Percentiles rank a stretch among this genome's conserved stretches.
Evolutionary conservation across 1,284 basidiomycete species (phyloP).

Genomic region (Moniliophthora roreri): DNA sequence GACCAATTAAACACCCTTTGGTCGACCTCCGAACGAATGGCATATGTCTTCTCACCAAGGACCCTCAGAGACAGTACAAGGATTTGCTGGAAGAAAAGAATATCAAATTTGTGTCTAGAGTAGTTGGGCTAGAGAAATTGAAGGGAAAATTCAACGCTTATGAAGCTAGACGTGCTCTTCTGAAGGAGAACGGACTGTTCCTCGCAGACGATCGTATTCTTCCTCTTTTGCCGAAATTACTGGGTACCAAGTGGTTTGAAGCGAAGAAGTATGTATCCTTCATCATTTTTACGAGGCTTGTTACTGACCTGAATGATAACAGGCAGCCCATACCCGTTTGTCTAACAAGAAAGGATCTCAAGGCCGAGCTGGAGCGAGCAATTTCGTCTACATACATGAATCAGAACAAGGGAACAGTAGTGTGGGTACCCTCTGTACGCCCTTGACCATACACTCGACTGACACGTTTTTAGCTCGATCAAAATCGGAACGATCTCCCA

Average conservation of each 20-base stretch:
- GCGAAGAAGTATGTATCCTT: conserved; percentile 82
- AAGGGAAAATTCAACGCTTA: conserved; percentile 93
- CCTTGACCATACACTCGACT: conserved; percentile 1
- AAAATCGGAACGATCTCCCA: conserved; percentile 84
- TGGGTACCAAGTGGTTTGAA: conserved; percentile 91
- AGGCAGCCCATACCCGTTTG: conserved; percentile 95
- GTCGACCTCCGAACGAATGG: conserved; percentile 78
- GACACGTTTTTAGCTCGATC: conserved; percentile 58
- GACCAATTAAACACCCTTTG: conserved; percentile 79
- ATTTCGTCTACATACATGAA: conserved; percentile 93
- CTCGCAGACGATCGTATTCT: conserved; percentile 91
- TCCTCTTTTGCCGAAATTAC: conserved; percentile 81
- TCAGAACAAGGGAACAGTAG: conserved; percentile 89
- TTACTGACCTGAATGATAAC: background rate
- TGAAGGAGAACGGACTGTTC: conserved; percentile 91
- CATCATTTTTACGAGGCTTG: background rate
- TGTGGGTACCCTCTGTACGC: conserved; percentile 51
- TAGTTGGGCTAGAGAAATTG: conserved; percentile 89
- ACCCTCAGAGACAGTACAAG: conserved; percentile 96
- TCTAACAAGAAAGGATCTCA: conserved; percentile 83
- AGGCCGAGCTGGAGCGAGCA: conserved; percentile 87
- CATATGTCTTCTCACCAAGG: conserved; percentile 92
- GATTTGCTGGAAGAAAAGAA: conserved; percentile 78
- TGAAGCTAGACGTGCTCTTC: conserved; percentile 83
- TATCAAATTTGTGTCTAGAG: conserved; percentile 82